Percentiles rank a stretch among this genome's conserved stretches.
These are phyloP conservation scores for Paracorniculantispora psalliotae DNA, from an alignment of 2,329 filamentous ascomycete genomes.

Conservation along the genomic window DNA sequence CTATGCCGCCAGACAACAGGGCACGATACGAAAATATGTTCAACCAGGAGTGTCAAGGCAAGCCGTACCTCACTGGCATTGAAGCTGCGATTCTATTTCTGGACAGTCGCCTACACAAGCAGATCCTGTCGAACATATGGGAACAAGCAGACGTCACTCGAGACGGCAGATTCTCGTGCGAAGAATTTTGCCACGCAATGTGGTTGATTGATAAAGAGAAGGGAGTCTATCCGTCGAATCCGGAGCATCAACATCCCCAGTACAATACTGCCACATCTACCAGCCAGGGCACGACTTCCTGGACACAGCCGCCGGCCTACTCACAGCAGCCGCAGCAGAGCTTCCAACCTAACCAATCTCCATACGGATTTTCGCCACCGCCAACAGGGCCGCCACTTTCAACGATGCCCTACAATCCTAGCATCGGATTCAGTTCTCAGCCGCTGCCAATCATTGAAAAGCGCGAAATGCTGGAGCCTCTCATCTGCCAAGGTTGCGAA, in stretches of 20 bases:
- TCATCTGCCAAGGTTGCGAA: constrained; percentile 14
- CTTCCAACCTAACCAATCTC: background rate
- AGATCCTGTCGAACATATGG: constrained; percentile 21
- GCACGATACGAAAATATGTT: background rate
- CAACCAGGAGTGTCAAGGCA: constrained; percentile 1
- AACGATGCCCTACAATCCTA: background rate
- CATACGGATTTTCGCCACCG: background rate
- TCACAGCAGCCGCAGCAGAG: background rate
- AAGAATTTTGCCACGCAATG: constrained; percentile 22
- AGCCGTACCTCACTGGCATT: constrained; percentile 17
- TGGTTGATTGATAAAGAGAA: constrained; percentile 18
- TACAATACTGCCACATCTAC: background rate
- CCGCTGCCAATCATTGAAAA: background rate
- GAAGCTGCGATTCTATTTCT: constrained; percentile 19
- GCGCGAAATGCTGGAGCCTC: constrained; percentile 9
- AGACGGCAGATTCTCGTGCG: constrained; percentile 19
- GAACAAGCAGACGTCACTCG: constrained; percentile 20
- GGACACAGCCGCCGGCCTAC: background rate
- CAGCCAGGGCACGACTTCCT: background rate
- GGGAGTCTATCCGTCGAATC: background rate
- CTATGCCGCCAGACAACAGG: background rate
- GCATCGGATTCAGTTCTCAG: too few species aligned
- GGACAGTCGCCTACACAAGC: constrained; percentile 16
- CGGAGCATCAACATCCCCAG: background rate
- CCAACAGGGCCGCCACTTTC: background rate